Base-by-base conservation (phyloP, 108 stramenopile species). In the Skeletonema grethae region DNA sequence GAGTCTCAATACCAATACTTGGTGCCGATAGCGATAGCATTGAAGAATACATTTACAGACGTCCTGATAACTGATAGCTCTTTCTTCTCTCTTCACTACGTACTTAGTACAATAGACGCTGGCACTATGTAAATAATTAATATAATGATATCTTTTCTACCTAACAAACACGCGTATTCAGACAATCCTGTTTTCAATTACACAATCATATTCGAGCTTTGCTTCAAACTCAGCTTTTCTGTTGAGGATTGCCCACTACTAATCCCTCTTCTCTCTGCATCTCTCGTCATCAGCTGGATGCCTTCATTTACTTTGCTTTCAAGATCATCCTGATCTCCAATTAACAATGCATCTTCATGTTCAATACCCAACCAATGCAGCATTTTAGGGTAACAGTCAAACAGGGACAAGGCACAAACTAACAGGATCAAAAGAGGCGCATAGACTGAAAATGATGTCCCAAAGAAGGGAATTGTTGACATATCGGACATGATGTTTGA, bases 401-500 rank as follows among this genome's bases (percentile, higher is more conserved):
- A 82, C 10, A 85, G 53, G 11, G 87, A 85, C 25, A 84, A 84
- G 7, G 62, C 34, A 57, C 87, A 85, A 3, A 87, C 77, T 1
- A 79, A 75, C 29, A 87, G 46, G 31, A 84, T 87, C 10, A 85
- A 35, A 7, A 87, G 76, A 10, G 87, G 87, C 10, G 81, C 81
- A 66, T 87, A 87, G 30, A 87, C 76, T 10, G 77, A 69, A 53
- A 87, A 84, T 31, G 77, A 77, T 29, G 82, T 87, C 7, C 87
- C 87, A 34, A 87, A 84, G 75, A 87, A 80, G 3, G 87, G 87
- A 5, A 87, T 82, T 3, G 84, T 85, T 20, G 75, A 60, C 84
- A 87, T 87, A 60, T 83, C 63, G 29, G 59, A 57, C 82, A 88
- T 85, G 32, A 88, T 69, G 15, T 68, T 57, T 32, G 72, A 65